A percentile compares a stretch with the other conserved stretches of the same genome.
phyloP scores from a whole-genome alignment of 495 filamentous ascomycete genomes.

The Entonaema liquescens region DNA sequence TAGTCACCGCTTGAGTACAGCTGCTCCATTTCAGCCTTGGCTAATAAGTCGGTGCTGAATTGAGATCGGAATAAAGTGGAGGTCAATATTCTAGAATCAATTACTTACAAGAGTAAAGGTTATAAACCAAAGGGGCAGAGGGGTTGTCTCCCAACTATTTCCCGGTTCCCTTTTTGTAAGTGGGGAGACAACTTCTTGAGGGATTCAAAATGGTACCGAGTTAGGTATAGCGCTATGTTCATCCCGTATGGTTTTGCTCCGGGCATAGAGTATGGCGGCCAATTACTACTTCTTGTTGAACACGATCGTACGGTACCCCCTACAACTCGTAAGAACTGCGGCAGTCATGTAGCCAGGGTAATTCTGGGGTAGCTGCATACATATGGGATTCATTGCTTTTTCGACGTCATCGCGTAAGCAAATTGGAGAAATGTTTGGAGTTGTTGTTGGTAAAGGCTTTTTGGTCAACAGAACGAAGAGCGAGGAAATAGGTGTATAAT shows the following conservation, averaged over 20 bases:
- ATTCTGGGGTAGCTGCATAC: not conserved
- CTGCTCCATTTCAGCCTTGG: not conserved
- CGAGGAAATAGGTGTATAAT: not conserved
- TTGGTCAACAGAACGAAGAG: not conserved
- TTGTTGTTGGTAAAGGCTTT: not conserved
- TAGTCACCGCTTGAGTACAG: not conserved
- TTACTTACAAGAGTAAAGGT: not conserved
- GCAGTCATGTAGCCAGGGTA: not conserved
- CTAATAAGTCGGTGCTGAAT: too few relatives aligned
- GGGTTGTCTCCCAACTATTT: not conserved
- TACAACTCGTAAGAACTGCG: not conserved
- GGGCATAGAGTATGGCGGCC: not conserved
- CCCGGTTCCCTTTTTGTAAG: not conserved
- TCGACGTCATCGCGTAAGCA: not conserved
- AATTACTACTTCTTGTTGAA: not conserved
- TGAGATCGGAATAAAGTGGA: not conserved
- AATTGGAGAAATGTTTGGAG: not conserved
- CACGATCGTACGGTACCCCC: constrained; percentile 1
- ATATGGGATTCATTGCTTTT: not conserved
- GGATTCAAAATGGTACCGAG: not conserved
- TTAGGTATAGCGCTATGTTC: not conserved
- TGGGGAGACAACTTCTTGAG: not conserved
- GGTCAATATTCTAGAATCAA: not conserved
- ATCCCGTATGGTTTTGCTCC: not conserved
- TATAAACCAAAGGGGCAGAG: not conserved